Percentiles rank a stretch among this genome's conserved stretches.
Conservation (phyloP, 148 eudicot genomes). For the Arbutus unedo region DNA sequence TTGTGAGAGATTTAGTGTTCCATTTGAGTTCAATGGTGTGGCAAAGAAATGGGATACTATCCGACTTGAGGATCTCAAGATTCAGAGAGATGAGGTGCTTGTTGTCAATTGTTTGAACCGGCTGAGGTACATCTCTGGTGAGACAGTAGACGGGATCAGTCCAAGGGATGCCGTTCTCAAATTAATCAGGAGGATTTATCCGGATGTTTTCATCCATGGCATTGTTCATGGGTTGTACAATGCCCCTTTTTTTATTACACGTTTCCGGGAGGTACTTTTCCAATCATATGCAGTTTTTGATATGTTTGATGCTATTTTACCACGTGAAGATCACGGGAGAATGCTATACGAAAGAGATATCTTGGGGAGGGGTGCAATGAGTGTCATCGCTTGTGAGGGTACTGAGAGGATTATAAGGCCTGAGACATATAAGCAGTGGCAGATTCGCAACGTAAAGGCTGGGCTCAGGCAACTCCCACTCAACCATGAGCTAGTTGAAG, state of each 20-base stretch:
- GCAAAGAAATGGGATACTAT: conserved; percentile 49
- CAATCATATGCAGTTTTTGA: conserved; percentile 35
- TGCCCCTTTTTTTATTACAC: conserved; percentile 36
- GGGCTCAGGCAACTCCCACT: conserved; percentile 46
- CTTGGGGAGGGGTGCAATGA: conserved; percentile 41
- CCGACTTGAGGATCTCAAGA: conserved; percentile 36
- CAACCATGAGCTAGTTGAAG: conserved; percentile 31
- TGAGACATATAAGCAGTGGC: conserved; percentile 75
- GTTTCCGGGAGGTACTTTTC: conserved; percentile 40
- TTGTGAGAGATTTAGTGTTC: conserved; percentile 45
- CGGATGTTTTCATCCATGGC: conserved; percentile 38
- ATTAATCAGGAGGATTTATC: conserved; percentile 33
- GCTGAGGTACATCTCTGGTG: conserved; percentile 33
- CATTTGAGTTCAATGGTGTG: conserved; percentile 49
- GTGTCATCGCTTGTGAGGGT: conserved; percentile 64
- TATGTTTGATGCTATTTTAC: conserved; percentile 34
- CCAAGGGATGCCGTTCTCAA: conserved; percentile 41
- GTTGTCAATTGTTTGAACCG: conserved; percentile 39
- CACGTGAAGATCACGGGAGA: conserved; percentile 28
- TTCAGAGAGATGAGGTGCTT: conserved; percentile 27
- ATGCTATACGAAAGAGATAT: conserved; percentile 33
- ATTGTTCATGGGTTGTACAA: conserved; percentile 35
- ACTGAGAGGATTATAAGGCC: conserved; percentile 57
- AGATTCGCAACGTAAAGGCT: conserved; percentile 36
- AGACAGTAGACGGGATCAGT: conserved; percentile 27